These are phyloP conservation scores for Noccaea bulbosa DNA, from an alignment of 345 rosid species.

Conservation along the genomic window DNA sequence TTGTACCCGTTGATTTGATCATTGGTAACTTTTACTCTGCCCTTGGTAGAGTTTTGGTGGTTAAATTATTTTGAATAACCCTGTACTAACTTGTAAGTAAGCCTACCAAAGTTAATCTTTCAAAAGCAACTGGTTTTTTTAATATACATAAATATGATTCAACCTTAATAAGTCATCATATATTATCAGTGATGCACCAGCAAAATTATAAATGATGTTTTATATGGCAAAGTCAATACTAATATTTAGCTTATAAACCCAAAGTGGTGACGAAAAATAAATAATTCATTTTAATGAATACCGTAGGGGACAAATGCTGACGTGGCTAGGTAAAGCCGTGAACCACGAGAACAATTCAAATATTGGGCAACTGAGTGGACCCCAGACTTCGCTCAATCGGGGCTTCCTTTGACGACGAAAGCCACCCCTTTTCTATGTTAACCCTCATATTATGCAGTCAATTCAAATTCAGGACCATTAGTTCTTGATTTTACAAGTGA, in stretches of 20 bases:
- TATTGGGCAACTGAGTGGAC: constrained; percentile 1
- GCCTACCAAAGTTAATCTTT: neutral
- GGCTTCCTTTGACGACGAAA: constrained; percentile 5
- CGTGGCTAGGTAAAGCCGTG: constrained; percentile 12
- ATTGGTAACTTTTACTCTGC: neutral
- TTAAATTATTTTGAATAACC: neutral
- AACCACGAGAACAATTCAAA: constrained; percentile 30
- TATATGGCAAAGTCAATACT: constrained; percentile 10
- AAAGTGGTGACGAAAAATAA: neutral
- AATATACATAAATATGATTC: neutral
- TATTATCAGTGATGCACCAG: constrained; percentile 7
- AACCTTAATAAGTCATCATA: constrained; percentile 4
- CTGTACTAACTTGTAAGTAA: neutral
- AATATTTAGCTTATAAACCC: neutral
- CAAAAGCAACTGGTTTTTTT: neutral
- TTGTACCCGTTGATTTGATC: neutral
- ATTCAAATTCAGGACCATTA: neutral
- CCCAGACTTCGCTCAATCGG: constrained; percentile 1
- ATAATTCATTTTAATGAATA: neutral
- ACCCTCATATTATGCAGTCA: neutral
- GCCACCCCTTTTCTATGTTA: neutral
- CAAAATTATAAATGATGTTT: neutral
- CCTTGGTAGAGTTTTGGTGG: neutral
- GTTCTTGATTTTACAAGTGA: constrained; percentile 6
- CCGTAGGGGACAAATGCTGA: neutral